phyloP scores from a whole-genome alignment of 2,329 filamentous ascomycete genomes.

The Dactylellina drechsleri region DNA sequence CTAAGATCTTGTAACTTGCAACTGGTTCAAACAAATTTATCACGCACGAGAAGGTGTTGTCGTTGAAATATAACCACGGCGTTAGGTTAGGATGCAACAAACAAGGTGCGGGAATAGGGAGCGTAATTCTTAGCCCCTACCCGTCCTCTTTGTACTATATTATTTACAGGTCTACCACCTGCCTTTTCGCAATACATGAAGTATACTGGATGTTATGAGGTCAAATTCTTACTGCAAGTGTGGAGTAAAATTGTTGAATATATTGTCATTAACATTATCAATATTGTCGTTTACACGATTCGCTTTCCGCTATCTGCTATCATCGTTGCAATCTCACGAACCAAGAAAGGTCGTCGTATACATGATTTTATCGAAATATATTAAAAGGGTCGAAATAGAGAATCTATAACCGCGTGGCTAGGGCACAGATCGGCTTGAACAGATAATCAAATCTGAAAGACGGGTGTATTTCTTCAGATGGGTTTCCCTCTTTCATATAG shows the following conservation, averaged over 20 bases:
- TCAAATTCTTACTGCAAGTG: not conserved
- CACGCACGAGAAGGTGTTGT: too few relatives aligned
- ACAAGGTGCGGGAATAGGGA: not conserved
- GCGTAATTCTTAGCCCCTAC: not conserved
- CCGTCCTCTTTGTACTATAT: not conserved
- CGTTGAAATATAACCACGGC: too few relatives aligned
- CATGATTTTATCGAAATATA: not conserved
- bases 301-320: not conserved
- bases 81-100: too few relatives aligned
- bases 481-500: conserved; percentile 23
- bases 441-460: not conserved
- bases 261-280: conserved; percentile 43
- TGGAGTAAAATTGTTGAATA: not conserved
- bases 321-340: too few relatives aligned
- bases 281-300: conserved; percentile 16
- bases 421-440: too few relatives aligned
- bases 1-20: too few relatives aligned
- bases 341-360: too few relatives aligned
- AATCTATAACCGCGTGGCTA: too few relatives aligned
- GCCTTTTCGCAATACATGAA: too few relatives aligned
- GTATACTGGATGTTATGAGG: not conserved
- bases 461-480: not conserved
- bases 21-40: too few relatives aligned
- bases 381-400: too few relatives aligned
- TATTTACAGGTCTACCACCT: too few relatives aligned